phyloP scores from a whole-genome alignment of 768 basidiomycete species.

The Trametes cingulata region DNA sequence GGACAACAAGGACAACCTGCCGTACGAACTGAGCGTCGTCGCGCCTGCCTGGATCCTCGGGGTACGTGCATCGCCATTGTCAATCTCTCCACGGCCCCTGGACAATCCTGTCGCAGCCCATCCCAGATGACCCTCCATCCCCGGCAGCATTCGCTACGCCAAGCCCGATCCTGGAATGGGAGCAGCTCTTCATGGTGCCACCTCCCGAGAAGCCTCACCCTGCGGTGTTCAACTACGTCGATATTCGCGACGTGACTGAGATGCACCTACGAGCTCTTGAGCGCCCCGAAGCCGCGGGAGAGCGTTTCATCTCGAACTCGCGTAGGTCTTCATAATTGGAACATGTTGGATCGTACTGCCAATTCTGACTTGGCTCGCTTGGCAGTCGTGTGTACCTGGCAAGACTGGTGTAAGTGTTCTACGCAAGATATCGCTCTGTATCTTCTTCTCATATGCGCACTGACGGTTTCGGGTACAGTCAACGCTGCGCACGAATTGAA shows the following conservation, averaged over 20 bases:
- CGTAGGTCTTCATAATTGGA: constrained; percentile 20
- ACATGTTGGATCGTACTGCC: background rate
- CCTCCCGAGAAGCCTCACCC: background rate
- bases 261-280: constrained; percentile 33
- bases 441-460: too few relatives aligned
- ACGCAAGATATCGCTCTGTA: background rate
- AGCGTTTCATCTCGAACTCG: constrained; percentile 39
- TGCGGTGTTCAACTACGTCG: constrained; percentile 26
- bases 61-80: background rate
- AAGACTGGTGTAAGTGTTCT: constrained; percentile 19
- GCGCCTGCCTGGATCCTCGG: constrained; percentile 47
- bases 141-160: background rate
- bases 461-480: background rate
- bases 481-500: constrained; percentile 10
- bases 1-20: constrained; percentile 42
- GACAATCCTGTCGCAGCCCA: too few relatives aligned
- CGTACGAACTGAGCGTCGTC: constrained; percentile 37
- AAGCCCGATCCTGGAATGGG: background rate
- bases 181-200: background rate
- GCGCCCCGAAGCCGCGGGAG: constrained; percentile 35
- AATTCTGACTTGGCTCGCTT: background rate
- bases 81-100: too few relatives aligned
- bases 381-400: constrained; percentile 15
- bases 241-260: constrained; percentile 38
- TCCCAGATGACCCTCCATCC: background rate